These are phyloP conservation scores for Ceratocystis variospora DNA, from an alignment of 2,329 filamentous ascomycete species.

Conservation along the genomic window DNA sequence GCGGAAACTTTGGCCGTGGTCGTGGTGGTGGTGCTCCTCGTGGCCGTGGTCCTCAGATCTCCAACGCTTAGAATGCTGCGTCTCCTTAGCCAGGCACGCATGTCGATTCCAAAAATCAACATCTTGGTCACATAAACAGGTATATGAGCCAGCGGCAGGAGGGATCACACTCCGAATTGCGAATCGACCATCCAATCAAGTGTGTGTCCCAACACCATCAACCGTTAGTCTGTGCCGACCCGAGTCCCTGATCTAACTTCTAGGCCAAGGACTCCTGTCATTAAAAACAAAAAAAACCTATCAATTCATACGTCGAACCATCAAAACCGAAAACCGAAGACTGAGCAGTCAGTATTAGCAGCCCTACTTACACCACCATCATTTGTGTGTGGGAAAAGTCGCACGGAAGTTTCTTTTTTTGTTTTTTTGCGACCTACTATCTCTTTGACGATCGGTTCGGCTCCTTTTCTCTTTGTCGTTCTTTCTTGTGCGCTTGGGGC, in stretches of 20 bases:
- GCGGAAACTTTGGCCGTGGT: conserved; percentile 49
- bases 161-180: not conserved
- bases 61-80: conserved; percentile 33
- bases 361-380: not conserved
- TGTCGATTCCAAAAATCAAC: conserved; percentile 1
- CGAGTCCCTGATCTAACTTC: not conserved
- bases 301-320: conserved; percentile 3
- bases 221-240: not conserved
- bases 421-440: not conserved
- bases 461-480: conserved; percentile 9
- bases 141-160: not conserved
- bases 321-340: not conserved
- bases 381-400: not conserved
- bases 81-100: conserved; percentile 6
- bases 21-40: conserved; percentile 53
- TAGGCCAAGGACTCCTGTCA: conserved; percentile 4
- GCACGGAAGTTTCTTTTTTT: conserved; percentile 1
- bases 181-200: not conserved
- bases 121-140: not conserved
- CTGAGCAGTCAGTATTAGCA: not conserved
- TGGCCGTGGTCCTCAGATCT: conserved; percentile 46
- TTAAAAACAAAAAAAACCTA: not conserved
- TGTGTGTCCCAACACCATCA: not conserved
- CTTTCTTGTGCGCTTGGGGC: conserved; percentile 17
- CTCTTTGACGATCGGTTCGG: not conserved